phyloP scores from a whole-genome alignment of 2,329 filamentous ascomycete species.

The Colletotrichum echinochloae region DNA sequence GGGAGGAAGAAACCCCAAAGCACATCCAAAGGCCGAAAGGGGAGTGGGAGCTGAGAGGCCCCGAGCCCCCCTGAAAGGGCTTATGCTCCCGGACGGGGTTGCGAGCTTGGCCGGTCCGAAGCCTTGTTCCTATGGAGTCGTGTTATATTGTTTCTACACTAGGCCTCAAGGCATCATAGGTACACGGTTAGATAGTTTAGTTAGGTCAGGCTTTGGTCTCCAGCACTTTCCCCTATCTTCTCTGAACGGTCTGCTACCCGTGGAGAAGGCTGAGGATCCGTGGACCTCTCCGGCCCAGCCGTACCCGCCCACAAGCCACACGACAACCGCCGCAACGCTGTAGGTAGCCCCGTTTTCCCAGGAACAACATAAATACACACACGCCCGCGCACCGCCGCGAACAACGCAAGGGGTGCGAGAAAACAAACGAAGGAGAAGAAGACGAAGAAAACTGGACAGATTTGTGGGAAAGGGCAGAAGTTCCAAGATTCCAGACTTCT shows the following conservation, averaged over 20 bases:
- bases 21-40: neutral
- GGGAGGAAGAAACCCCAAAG: neutral
- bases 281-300: slow-evolving; percentile 32
- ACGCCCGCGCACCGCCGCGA: neutral
- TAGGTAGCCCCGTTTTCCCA: slow-evolving; percentile 18
- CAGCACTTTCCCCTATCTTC: neutral
- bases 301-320: neutral
- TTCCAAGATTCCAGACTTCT: neutral
- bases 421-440: neutral
- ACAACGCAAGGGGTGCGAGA: neutral
- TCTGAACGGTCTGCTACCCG: neutral
- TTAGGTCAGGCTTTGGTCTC: neutral
- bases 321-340: neutral
- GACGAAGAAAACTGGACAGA: neutral
- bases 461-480: slow-evolving; percentile 25
- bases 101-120: slow-evolving; percentile 28
- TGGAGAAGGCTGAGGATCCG: slow-evolving; percentile 20
- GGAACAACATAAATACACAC: slow-evolving; percentile 20
- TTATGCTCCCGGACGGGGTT: slow-evolving; percentile 36
- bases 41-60: neutral
- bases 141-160: neutral
- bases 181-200: no score
- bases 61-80: slow-evolving; percentile 23
- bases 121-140: slow-evolving; percentile 14
- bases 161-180: neutral